phyloP scores from a whole-genome alignment of 164 flowering plant genomes.

The Houttuynia cordata region DNA sequence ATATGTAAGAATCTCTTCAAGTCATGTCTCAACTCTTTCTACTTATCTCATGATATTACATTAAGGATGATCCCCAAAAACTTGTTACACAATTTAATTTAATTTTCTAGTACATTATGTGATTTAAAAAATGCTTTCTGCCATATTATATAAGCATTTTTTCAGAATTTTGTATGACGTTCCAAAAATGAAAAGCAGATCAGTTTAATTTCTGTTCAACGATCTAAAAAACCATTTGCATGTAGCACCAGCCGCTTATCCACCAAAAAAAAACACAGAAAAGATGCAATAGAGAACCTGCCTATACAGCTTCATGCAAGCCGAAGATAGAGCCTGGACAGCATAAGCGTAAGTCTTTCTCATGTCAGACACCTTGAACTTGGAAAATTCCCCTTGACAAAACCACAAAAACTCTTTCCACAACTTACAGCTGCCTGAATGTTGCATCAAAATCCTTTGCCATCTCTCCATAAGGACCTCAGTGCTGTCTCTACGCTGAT shows the following conservation, averaged over 20 bases:
- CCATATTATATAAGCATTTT: no score
- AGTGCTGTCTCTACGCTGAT: constrained; percentile 54
- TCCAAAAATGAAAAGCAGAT: neutral
- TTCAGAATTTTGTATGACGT: no score
- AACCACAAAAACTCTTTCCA: constrained; percentile 83
- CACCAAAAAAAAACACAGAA: neutral
- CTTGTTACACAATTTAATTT: no score
- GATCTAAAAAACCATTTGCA: neutral
- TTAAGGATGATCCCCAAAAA: no score
- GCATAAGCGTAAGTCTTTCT: constrained; percentile 83
- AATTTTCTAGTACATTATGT: no score
- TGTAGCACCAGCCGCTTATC: neutral
- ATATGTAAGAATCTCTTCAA: no score
- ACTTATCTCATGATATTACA: no score
- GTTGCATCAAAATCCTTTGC: constrained; percentile 62
- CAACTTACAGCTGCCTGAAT: constrained; percentile 69
- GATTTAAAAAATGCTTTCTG: no score
- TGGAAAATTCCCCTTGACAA: constrained; percentile 81
- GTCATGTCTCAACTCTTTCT: no score
- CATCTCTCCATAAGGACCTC: constrained; percentile 66
- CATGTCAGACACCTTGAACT: constrained; percentile 74
- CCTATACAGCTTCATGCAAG: constrained; percentile 76
- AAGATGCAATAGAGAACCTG: constrained; percentile 50
- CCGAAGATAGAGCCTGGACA: constrained; percentile 68
- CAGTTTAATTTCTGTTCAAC: neutral